phyloP scores from a whole-genome alignment of 345 rosid species.

The Euphorbia lathyris region DNA sequence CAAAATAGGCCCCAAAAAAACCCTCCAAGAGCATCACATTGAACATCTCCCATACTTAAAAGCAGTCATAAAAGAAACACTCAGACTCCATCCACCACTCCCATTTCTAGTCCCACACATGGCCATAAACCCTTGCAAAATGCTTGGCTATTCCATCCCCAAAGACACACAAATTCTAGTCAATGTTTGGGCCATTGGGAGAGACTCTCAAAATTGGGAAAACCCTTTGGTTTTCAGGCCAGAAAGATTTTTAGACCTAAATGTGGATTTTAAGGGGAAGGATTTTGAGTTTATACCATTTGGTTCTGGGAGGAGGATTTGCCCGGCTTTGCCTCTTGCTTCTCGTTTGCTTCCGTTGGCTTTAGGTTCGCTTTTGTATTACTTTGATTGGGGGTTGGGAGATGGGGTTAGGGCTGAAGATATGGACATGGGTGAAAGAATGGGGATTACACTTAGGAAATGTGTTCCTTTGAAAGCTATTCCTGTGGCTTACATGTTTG shows the following conservation, averaged over 20 bases:
- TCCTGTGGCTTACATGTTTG: too few species aligned
- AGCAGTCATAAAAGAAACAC: slow-evolving; percentile 72
- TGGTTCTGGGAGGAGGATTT: slow-evolving; percentile 54
- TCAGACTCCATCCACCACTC: slow-evolving; percentile 73
- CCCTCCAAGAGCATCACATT: slow-evolving; percentile 52
- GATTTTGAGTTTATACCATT: slow-evolving; percentile 72
- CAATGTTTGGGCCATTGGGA: slow-evolving; percentile 63
- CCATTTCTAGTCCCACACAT: slow-evolving; percentile 82
- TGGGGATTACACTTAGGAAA: too few species aligned
- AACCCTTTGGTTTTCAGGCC: slow-evolving; percentile 56
- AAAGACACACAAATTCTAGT: slow-evolving; percentile 72
- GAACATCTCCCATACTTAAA: slow-evolving; percentile 59
- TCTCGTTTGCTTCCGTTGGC: too few species aligned
- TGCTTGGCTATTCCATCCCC: slow-evolving; percentile 53
- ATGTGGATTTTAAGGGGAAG: slow-evolving; percentile 57
- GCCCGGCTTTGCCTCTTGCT: too few species aligned
- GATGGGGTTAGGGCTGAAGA: too few species aligned
- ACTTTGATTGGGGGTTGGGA: too few species aligned
- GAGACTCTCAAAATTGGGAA: slow-evolving; percentile 58
- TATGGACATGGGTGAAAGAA: too few species aligned
- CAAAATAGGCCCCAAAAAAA: slow-evolving; percentile 27
- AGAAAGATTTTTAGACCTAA: slow-evolving; percentile 53
- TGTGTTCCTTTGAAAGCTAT: too few species aligned
- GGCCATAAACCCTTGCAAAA: slow-evolving; percentile 60
- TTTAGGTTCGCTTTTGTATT: too few species aligned